phyloP scores from a whole-genome alignment of 768 basidiomycete species.

The Lepiota brunneoincarnata region DNA sequence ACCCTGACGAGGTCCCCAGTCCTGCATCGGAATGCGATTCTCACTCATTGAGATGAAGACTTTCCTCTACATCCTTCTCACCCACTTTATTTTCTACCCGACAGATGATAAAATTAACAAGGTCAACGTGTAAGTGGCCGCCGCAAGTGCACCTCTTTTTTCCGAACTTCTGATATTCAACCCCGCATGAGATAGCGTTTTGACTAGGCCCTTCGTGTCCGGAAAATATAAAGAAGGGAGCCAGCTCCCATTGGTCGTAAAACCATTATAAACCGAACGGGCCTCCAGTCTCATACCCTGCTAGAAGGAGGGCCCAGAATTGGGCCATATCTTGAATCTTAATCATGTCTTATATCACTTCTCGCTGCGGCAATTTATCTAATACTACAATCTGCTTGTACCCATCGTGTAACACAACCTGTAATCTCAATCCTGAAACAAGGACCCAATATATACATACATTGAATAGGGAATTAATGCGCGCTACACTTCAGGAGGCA shows the following conservation, averaged over 20 bases:
- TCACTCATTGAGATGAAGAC: slow-evolving; percentile 83
- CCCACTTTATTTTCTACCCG: slow-evolving; percentile 59
- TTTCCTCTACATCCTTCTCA: slow-evolving; percentile 67
- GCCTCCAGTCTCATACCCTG: neutral
- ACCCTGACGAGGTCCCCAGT: slow-evolving; percentile 37
- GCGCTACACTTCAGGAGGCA: neutral
- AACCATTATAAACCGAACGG: slow-evolving; percentile 22
- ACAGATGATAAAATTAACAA: slow-evolving; percentile 53
- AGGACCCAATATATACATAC: neutral
- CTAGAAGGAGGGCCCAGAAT: neutral
- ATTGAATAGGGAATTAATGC: neutral
- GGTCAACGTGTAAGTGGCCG: slow-evolving; percentile 56
- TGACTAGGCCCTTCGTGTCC: slow-evolving; percentile 61
- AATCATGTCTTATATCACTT: no score
- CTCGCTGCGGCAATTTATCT: neutral
- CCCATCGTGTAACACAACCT: neutral
- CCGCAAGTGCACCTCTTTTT: neutral
- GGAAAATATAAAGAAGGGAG: slow-evolving; percentile 56
- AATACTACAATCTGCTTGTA: neutral
- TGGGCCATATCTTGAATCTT: no score
- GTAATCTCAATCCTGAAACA: neutral
- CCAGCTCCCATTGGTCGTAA: slow-evolving; percentile 59
- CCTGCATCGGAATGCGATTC: slow-evolving; percentile 81
- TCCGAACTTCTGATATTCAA: neutral
- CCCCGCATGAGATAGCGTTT: slow-evolving; percentile 37